Evolutionary conservation across 2,329 filamentous ascomycete genomes (phyloP).

Genomic region (Curvularia eragrostidis): DNA sequence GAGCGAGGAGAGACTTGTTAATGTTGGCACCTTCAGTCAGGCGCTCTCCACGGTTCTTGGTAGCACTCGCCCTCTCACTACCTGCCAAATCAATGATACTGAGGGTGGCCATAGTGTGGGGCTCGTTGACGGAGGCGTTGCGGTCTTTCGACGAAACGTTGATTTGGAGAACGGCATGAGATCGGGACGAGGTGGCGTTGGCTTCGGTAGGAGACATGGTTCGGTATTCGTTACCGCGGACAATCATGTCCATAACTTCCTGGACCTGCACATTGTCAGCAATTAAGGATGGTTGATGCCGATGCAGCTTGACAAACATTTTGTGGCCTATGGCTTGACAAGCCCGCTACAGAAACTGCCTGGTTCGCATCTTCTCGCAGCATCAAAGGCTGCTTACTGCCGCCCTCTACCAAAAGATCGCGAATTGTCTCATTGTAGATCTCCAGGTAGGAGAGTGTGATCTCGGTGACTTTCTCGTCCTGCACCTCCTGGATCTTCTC

Average conservation of each 20-base stretch:
- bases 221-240: constrained; percentile 89
- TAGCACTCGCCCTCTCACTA: constrained; percentile 93
- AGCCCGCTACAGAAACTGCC: constrained; percentile 85
- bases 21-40: constrained; percentile 96
- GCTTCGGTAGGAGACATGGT: constrained; percentile 97
- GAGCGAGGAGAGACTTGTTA: constrained; percentile 94
- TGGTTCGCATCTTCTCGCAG: constrained; percentile 94
- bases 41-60: constrained; percentile 92
- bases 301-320: constrained; percentile 65
- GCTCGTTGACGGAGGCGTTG: constrained; percentile 90
- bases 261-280: constrained; percentile 57
- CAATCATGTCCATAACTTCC: constrained; percentile 99
- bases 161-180: constrained; percentile 96
- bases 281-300: background rate
- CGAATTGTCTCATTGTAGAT: constrained; percentile 99
- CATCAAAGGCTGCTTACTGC: constrained; percentile 84
- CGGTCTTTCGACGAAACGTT: constrained; percentile 94
- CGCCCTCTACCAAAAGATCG: constrained; percentile 86
- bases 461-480: constrained; percentile 85
- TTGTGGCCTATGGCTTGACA: constrained; percentile 89
- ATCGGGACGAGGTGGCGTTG: constrained; percentile 96
- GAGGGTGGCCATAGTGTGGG: constrained; percentile 96
- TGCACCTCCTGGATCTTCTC: constrained; percentile 90
- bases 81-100: constrained; percentile 98
- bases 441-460: constrained; percentile 93